A percentile compares a stretch with the other conserved stretches of the same genome.
These are phyloP conservation scores for Endocladia muricata DNA, from an alignment of 31 red algal genomes.

Conservation along the genomic window DNA sequence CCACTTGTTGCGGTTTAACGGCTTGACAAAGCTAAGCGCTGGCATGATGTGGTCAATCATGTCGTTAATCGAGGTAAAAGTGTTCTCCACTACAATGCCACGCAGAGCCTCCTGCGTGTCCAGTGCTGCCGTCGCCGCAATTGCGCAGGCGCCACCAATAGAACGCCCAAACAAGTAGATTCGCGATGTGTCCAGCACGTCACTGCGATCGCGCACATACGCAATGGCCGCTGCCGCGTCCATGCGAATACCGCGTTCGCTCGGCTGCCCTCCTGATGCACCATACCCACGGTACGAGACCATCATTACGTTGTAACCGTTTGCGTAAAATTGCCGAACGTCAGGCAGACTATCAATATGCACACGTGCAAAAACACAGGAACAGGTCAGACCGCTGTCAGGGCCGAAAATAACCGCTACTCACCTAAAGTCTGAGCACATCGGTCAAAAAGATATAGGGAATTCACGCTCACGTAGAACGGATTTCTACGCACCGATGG, in stretches of 20 bases:
- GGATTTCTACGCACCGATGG: conserved; percentile 33
- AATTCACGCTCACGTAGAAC: no score
- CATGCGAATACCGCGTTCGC: conserved; percentile 63
- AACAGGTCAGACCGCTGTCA: neutral
- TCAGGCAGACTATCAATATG: conserved; percentile 29
- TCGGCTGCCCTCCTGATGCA: conserved; percentile 53
- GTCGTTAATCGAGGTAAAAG: conserved; percentile 85
- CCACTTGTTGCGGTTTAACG: conserved; percentile 89
- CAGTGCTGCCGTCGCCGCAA: conserved; percentile 46
- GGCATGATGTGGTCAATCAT: conserved; percentile 91
- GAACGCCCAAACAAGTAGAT: conserved; percentile 84
- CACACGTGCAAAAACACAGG: neutral
- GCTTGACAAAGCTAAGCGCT: conserved; percentile 48
- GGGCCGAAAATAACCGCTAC: neutral
- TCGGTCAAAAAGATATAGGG: no score
- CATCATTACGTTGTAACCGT: conserved; percentile 85
- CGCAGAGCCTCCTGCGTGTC: conserved; percentile 21
- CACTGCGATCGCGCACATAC: conserved; percentile 40
- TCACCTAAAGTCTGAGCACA: no score
- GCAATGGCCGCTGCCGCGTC: conserved; percentile 81
- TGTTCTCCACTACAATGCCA: conserved; percentile 95
- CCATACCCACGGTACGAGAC: conserved; percentile 93
- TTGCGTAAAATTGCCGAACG: conserved; percentile 36
- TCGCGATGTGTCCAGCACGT: conserved; percentile 25
- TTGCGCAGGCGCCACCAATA: conserved; percentile 87